phyloP scores from a whole-genome alignment of 2,329 filamentous ascomycete species.

The Fusarium stilboides region DNA sequence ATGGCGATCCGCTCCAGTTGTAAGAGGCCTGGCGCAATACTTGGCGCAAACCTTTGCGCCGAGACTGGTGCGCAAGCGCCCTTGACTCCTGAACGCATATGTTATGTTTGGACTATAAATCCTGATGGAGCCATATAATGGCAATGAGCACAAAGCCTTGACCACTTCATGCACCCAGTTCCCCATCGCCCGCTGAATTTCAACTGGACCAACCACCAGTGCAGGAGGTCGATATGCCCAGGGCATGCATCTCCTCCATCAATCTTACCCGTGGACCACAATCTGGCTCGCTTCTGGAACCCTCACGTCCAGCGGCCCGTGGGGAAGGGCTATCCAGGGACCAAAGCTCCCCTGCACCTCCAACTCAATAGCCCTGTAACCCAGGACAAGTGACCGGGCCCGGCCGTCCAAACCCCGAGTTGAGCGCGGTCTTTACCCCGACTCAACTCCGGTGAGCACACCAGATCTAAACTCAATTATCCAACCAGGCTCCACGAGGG shows the following conservation, averaged over 20 bases:
- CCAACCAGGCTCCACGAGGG: conserved; percentile 21
- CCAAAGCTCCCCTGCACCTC: conserved; percentile 29
- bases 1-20: conserved; percentile 48
- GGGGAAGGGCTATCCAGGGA: conserved; percentile 34
- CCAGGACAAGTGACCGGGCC: conserved; percentile 28
- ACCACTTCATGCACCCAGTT: conserved; percentile 1
- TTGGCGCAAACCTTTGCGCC: conserved; percentile 29
- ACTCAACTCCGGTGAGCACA: conserved; percentile 35
- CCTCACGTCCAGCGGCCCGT: conserved; percentile 13
- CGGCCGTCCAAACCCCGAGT: conserved; percentile 33
- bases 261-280: not conserved
- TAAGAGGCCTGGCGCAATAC: conserved; percentile 33
- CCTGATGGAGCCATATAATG: conserved; percentile 1
- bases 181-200: conserved; percentile 24
- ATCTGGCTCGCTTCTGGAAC: conserved; percentile 29
- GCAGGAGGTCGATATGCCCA: conserved; percentile 1
- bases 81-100: not conserved
- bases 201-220: conserved; percentile 27
- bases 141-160: not conserved
- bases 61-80: conserved; percentile 23
- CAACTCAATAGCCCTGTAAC: conserved; percentile 9
- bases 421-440: conserved; percentile 30
- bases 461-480: conserved; percentile 33
- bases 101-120: conserved; percentile 5
- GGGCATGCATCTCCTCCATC: conserved; percentile 2